phyloP scores from a whole-genome alignment of 129 eudicot species.

The Pseudognaphalium luteoalbum region DNA sequence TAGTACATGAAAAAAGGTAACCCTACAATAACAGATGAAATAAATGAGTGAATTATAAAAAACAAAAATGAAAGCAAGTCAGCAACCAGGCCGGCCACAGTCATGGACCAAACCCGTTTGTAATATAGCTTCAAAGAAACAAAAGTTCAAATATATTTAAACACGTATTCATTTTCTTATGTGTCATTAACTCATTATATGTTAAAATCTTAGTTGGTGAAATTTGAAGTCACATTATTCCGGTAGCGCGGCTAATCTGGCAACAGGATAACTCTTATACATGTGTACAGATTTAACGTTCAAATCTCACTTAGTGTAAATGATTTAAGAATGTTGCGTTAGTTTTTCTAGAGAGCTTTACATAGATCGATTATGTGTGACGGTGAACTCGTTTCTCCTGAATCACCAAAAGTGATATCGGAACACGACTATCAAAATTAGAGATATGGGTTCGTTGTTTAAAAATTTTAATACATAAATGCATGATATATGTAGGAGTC shows the following conservation, averaged over 20 bases:
- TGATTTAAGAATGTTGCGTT: no score
- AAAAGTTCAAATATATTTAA: no score
- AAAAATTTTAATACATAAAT: no score
- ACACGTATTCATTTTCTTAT: background rate
- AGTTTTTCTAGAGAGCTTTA: no score
- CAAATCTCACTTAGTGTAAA: no score
- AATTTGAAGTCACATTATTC: background rate
- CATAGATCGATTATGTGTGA: no score
- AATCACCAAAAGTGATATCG: no score
- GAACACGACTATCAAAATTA: no score
- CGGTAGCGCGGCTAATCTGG: background rate
- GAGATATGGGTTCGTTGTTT: no score
- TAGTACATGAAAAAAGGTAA: slow-evolving; percentile 17
- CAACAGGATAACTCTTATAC: no score
- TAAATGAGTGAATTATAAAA: slow-evolving; percentile 10
- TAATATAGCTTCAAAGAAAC: background rate
- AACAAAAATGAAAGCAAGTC: background rate
- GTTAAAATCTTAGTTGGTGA: background rate
- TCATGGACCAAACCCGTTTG: slow-evolving; percentile 30
- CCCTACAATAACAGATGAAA: slow-evolving; percentile 28
- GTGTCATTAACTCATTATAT: background rate
- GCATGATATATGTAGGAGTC: no score
- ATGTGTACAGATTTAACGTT: background rate
- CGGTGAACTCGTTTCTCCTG: no score
- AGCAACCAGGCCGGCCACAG: slow-evolving; percentile 18